Percentiles rank a stretch among this genome's conserved stretches.
These are phyloP conservation scores for Colletotrichum sp. DNA, from an alignment of 2,329 filamentous ascomycete genomes.

Conservation along the genomic window DNA sequence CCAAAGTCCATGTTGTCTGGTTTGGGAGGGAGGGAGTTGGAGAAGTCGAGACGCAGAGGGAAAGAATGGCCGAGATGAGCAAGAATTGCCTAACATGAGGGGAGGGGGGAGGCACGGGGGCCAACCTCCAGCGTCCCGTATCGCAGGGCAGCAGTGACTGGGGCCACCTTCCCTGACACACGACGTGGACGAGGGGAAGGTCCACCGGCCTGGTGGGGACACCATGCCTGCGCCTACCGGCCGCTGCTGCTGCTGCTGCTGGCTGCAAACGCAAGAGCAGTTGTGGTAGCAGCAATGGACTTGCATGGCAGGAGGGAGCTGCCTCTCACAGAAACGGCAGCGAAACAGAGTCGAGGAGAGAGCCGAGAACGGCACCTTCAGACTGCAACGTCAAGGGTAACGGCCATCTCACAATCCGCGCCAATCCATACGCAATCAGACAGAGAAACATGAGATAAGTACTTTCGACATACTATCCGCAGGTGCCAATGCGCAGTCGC, in stretches of 20 bases:
- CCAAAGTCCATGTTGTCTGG: not conserved
- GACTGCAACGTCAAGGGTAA: not conserved
- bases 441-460: not conserved
- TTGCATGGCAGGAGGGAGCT: not conserved
- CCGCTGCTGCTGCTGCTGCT: not conserved
- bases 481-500: not conserved
- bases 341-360: not conserved
- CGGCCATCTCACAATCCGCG: not conserved
- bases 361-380: not conserved
- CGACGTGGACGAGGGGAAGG: not conserved
- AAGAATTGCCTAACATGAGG: constrained; percentile 4
- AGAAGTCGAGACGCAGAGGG: not conserved
- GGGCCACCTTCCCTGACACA: not conserved
- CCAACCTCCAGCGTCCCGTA: not conserved
- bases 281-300: not conserved
- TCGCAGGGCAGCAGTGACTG: constrained; percentile 1
- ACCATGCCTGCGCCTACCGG: not conserved
- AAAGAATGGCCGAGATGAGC: constrained; percentile 13
- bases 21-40: not conserved
- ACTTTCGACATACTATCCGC: not conserved
- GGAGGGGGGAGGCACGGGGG: not conserved
- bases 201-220: not conserved
- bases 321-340: constrained; percentile 4
- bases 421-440: not conserved
- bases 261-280: not conserved